A percentile compares a stretch with the other conserved stretches of the same genome.
phyloP scores from a whole-genome alignment of 352 stramenopile genomes.

The Blastocystis sp. region DNA sequence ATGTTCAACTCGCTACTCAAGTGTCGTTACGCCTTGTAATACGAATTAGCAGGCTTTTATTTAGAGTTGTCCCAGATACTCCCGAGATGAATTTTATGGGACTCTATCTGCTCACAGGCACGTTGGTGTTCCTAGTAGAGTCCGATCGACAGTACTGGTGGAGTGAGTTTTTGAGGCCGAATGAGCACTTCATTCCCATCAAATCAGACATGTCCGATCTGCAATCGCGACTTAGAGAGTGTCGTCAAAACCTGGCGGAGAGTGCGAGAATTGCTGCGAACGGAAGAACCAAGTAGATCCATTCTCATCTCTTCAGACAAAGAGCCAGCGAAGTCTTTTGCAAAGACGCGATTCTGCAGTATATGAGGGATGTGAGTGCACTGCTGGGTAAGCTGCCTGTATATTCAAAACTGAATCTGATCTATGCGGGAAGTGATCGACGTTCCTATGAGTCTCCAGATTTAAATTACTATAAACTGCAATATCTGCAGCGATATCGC shows the following conservation, averaged over 20 bases:
- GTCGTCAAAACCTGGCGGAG: not conserved
- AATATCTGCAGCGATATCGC: not conserved
- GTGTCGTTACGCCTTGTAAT: not conserved
- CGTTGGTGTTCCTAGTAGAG: not conserved
- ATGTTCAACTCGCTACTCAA: not conserved
- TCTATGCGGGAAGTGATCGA: not conserved
- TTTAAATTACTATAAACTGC: not conserved
- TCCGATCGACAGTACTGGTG: not conserved
- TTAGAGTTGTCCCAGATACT: not conserved
- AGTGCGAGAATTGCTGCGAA: not conserved
- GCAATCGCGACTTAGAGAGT: not conserved
- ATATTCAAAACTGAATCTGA: not conserved
- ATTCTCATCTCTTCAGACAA: not conserved
- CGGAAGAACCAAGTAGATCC: not conserved
- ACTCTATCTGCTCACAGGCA: not conserved
- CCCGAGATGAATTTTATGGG: not conserved
- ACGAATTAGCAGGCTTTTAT: not conserved
- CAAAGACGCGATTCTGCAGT: not conserved
- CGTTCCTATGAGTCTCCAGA: not conserved
- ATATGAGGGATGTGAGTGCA: not conserved
- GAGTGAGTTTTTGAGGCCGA: not conserved
- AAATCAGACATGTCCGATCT: not conserved
- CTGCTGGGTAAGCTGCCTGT: not conserved
- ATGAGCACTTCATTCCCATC: not conserved
- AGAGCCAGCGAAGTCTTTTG: not conserved